Conservation (phyloP, 441 rosid genomes). For the Flueggea neowawraea region DNA sequence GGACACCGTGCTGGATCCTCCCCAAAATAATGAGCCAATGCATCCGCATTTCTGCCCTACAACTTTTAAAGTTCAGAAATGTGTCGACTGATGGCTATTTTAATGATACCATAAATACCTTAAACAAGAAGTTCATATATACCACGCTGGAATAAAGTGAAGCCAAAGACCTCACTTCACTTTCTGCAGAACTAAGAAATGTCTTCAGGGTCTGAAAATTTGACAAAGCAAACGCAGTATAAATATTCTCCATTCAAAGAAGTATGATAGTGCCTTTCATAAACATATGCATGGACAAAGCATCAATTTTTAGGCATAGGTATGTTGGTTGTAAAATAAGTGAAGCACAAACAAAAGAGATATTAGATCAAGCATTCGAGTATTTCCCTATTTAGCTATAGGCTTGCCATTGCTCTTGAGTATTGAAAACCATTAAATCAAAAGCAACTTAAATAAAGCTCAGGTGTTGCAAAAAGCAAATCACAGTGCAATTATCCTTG, state of each 20-base stretch:
- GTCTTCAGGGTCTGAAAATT: slow-evolving; percentile 52
- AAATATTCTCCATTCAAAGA: neutral
- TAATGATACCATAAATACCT: slow-evolving; percentile 1
- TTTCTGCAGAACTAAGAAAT: slow-evolving; percentile 78
- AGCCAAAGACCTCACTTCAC: slow-evolving; percentile 80
- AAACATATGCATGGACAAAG: neutral
- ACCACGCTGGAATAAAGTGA: slow-evolving; percentile 87
- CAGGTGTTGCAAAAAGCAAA: no score
- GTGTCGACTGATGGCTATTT: slow-evolving; percentile 8
- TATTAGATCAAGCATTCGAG: no score
- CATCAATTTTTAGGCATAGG: neutral
- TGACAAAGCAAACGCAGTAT: neutral
- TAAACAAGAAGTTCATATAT: slow-evolving; percentile 18
- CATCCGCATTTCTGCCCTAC: slow-evolving; percentile 95
- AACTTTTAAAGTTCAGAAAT: slow-evolving; percentile 21
- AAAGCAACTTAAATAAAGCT: no score
- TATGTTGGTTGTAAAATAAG: no score
- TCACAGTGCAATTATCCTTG: neutral
- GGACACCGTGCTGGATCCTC: slow-evolving; percentile 96
- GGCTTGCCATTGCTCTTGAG: no score
- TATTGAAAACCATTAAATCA: no score
- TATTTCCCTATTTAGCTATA: no score
- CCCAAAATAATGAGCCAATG: slow-evolving; percentile 85
- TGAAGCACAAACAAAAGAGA: no score
- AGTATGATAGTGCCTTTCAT: neutral